phyloP scores from a whole-genome alignment of 306 rosid species.

The Quercus parvula region DNA sequence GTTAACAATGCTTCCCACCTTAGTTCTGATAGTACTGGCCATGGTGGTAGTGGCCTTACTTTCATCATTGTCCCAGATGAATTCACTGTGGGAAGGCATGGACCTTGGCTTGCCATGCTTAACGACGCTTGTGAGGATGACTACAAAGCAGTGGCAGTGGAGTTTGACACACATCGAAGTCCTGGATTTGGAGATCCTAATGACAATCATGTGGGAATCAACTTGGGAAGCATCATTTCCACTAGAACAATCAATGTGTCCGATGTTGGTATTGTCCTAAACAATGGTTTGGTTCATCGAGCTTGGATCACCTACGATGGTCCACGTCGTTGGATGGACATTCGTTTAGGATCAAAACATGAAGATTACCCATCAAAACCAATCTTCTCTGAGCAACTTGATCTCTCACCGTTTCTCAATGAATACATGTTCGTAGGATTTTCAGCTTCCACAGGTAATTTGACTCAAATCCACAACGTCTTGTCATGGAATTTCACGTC shows the following conservation, averaged over 20 bases:
- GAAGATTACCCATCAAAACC: conserved; percentile 42
- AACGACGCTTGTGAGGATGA: conserved; percentile 70
- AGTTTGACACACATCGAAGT: conserved; percentile 60
- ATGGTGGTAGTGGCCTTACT: conserved; percentile 71
- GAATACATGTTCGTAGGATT: conserved; percentile 88
- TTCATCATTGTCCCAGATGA: conserved; percentile 81
- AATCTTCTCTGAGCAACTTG: conserved; percentile 43
- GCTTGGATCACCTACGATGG: conserved; percentile 67
- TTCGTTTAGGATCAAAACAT: conserved; percentile 38
- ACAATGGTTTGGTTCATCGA: conserved; percentile 30
- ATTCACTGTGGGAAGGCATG: conserved; percentile 77
- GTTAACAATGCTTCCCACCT: conserved; percentile 32
- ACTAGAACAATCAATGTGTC: conserved; percentile 48
- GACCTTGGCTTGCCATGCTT: conserved; percentile 83
- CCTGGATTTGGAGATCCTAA: conserved; percentile 73
- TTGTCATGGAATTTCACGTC: conserved; percentile 74
- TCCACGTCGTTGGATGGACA: conserved; percentile 50
- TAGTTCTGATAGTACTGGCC: neutral
- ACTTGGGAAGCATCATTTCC: conserved; percentile 61
- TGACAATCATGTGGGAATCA: conserved; percentile 76
- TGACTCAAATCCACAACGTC: conserved; percentile 63
- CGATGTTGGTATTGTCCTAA: conserved; percentile 36
- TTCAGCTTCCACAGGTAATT: conserved; percentile 79
- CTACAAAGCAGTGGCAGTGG: conserved; percentile 63
- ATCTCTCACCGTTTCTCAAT: conserved; percentile 41